Evolutionary conservation across 192 early-diverging fungal genomes (phyloP).

Genomic region (Coemansia sp.): DNA sequence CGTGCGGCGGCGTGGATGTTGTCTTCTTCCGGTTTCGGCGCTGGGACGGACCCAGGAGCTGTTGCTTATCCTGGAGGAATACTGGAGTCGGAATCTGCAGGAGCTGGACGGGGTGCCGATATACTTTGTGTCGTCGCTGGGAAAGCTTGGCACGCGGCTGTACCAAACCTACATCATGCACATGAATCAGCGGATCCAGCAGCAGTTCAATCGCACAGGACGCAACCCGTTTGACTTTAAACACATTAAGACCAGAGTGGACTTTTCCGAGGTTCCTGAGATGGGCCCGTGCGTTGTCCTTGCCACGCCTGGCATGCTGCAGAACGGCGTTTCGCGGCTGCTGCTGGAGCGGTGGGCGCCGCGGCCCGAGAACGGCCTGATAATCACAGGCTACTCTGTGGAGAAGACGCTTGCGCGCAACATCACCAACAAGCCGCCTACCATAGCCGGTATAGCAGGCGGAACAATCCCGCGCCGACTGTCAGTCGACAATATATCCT

Average conservation of each 20-base stretch:
- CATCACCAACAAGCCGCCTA: constrained; percentile 83
- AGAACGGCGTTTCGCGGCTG: constrained; percentile 92
- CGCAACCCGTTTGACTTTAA: constrained; percentile 96
- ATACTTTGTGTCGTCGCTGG: constrained; percentile 91
- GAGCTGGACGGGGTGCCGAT: constrained; percentile 89
- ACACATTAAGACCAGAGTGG: constrained; percentile 87
- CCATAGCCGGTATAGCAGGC: constrained; percentile 79
- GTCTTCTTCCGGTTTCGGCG: constrained; percentile 94
- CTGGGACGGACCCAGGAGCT: constrained; percentile 97
- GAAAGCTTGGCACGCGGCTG: constrained; percentile 96
- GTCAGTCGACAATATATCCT: constrained; percentile 92
- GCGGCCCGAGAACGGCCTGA: constrained; percentile 86
- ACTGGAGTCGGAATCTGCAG: constrained; percentile 84
- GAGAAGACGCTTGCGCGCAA: constrained; percentile 89
- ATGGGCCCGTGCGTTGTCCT: constrained; percentile 97
- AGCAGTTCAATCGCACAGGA: constrained; percentile 71
- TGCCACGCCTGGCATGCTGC: constrained; percentile 97
- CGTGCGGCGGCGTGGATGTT: constrained; percentile 77
- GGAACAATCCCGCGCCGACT: constrained; percentile 76
- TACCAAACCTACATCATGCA: constrained; percentile 98
- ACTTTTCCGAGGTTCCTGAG: constrained; percentile 88
- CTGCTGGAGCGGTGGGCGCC: constrained; percentile 95
- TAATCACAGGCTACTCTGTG: constrained; percentile 97
- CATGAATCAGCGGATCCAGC: constrained; percentile 94
- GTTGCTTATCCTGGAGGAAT: constrained; percentile 94